Evolutionary conservation across 2,329 filamentous ascomycete species (phyloP).

Genomic region (Pseudovirgaria hyperparasitica): DNA sequence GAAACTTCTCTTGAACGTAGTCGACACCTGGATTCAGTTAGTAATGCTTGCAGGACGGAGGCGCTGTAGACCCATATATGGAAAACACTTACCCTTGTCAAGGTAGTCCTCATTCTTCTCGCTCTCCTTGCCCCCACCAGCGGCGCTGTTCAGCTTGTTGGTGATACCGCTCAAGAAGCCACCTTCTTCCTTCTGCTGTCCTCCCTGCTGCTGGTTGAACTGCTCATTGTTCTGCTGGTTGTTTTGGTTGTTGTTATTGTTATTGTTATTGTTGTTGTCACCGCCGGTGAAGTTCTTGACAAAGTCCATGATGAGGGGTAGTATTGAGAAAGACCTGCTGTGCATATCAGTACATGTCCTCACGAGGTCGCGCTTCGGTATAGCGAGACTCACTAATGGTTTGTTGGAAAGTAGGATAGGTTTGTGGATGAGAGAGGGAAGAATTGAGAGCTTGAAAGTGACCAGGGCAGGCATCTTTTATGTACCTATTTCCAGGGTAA

Average conservation of each 20-base stretch:
- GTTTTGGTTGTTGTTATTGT: not conserved
- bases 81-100: slow-evolving; percentile 53
- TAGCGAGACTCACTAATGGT: no score
- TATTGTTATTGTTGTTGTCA: slow-evolving; percentile 9
- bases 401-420: no score
- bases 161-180: slow-evolving; percentile 47
- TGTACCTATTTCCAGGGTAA: no score
- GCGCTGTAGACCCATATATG: slow-evolving; percentile 1
- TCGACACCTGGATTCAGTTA: slow-evolving; percentile 49
- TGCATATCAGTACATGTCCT: no score
- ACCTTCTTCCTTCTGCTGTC: slow-evolving; percentile 24
- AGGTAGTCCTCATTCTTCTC: slow-evolving; percentile 76
- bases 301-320: slow-evolving; percentile 30
- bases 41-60: slow-evolving; percentile 1
- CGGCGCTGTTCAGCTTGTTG: slow-evolving; percentile 58
- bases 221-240: slow-evolving; percentile 16
- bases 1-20: slow-evolving; percentile 61
- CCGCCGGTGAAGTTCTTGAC: slow-evolving; percentile 33
- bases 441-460: no score
- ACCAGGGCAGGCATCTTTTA: no score
- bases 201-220: slow-evolving; percentile 11
- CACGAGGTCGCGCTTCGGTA: no score
- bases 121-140: slow-evolving; percentile 58
- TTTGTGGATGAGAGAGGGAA: no score
- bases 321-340: no score